Percentiles rank a stretch among this genome's conserved stretches.
Conservation (phyloP, 2,329 filamentous ascomycete genomes). For the Alternaria sp. region DNA sequence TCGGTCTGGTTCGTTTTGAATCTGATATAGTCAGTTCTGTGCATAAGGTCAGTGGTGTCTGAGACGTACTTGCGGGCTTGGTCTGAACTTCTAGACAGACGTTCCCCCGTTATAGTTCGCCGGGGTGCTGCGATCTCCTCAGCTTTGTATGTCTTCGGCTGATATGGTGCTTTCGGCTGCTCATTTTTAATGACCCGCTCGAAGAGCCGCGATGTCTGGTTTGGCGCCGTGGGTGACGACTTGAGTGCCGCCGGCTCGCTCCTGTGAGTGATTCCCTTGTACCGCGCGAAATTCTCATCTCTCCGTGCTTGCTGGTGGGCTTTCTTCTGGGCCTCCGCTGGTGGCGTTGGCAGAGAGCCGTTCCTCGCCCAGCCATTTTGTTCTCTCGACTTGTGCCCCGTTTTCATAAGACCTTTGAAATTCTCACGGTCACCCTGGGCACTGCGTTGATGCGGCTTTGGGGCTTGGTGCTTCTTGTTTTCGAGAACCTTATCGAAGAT, state of each 20-base stretch:
- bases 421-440: conserved; percentile 19
- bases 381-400: conserved; percentile 4
- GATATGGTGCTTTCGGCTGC: conserved; percentile 14
- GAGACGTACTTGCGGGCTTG: conserved; percentile 23
- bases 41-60: background rate
- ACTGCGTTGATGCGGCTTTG: conserved; percentile 7
- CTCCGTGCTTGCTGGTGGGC: conserved; percentile 7
- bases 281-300: background rate
- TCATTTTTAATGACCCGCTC: conserved; percentile 15
- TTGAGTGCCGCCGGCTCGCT: background rate
- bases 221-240: conserved; percentile 3
- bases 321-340: conserved; percentile 21
- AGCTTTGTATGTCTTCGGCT: conserved; percentile 19
- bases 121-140: conserved; percentile 10
- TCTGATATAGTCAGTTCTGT: conserved; percentile 10
- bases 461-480: conserved; percentile 7
- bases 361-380: conserved; percentile 5
- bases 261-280: background rate
- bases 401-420: conserved; percentile 18
- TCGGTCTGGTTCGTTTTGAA: conserved; percentile 32
- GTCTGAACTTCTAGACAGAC: conserved; percentile 15
- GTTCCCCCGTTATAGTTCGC: conserved; percentile 13
- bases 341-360: conserved; percentile 29
- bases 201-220: conserved; percentile 9
- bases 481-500: conserved; percentile 25